Percentiles rank a stretch among this genome's conserved stretches.
Evolutionary conservation across 106 monocot species (phyloP).

Genomic region (Allium cepa): DNA sequence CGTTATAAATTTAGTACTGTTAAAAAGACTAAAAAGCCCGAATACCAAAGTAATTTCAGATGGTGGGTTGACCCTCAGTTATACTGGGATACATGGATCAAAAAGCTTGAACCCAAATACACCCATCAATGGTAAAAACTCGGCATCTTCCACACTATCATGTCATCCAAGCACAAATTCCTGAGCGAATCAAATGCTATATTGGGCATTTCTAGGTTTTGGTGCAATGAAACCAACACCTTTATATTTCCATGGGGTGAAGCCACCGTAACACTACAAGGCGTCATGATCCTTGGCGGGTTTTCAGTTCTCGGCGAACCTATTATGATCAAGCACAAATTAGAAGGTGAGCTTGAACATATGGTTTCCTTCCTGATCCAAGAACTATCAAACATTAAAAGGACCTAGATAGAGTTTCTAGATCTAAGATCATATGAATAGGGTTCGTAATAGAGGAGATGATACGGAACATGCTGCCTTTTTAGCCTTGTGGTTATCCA

Average conservation of each 20-base stretch:
- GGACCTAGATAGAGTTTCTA: slow-evolving; percentile 39
- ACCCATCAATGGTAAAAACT: slow-evolving; percentile 36
- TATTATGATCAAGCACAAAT: slow-evolving; percentile 12
- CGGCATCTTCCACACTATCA: slow-evolving; percentile 54
- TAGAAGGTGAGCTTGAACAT: slow-evolving; percentile 15
- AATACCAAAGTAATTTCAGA: slow-evolving; percentile 23
- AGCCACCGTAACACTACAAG: slow-evolving; percentile 60
- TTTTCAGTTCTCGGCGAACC: slow-evolving; percentile 51
- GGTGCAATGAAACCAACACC: slow-evolving; percentile 51
- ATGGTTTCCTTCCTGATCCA: slow-evolving; percentile 23
- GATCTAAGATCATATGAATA: slow-evolving; percentile 45
- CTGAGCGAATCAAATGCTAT: slow-evolving; percentile 25
- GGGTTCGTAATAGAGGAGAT: slow-evolving; percentile 6
- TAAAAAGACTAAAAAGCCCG: neutral
- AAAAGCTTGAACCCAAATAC: slow-evolving; percentile 35
- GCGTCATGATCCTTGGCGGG: slow-evolving; percentile 48
- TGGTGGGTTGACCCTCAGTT: slow-evolving; percentile 45
- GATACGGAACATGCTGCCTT: slow-evolving; percentile 56
- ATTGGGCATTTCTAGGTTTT: slow-evolving; percentile 25
- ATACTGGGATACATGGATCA: slow-evolving; percentile 56
- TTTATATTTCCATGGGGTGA: slow-evolving; percentile 80
- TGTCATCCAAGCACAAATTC: slow-evolving; percentile 38
- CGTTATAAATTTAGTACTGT: too few species aligned
- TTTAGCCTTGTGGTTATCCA: slow-evolving; percentile 66
- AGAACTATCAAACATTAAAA: slow-evolving; percentile 33